A percentile compares a stretch with the other conserved stretches of the same genome.
Conservation (phyloP, 2,329 filamentous ascomycete genomes). For the Trichophyton simii region DNA sequence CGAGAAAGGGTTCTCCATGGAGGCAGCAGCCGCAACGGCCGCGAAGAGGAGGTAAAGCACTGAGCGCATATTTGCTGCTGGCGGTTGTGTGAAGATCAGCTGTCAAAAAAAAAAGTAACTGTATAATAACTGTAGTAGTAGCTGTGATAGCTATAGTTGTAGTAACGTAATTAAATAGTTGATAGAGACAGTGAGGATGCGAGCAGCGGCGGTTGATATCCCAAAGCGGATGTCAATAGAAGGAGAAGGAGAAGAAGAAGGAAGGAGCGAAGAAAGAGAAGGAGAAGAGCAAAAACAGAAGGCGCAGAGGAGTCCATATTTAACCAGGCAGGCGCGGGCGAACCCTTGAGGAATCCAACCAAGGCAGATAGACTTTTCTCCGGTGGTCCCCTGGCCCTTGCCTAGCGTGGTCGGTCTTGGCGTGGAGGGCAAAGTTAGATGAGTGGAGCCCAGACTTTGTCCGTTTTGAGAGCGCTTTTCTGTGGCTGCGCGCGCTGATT, state of each 20-base stretch:
- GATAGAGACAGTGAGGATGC: too few relatives aligned
- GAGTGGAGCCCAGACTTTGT: too few relatives aligned
- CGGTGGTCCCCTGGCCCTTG: background rate
- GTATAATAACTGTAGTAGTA: too few relatives aligned
- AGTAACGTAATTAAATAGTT: background rate
- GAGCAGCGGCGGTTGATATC: too few relatives aligned
- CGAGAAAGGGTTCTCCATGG: conserved; percentile 37
- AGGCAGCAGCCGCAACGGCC: conserved; percentile 31
- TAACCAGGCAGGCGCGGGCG: conserved; percentile 8
- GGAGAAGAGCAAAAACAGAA: conserved; percentile 8
- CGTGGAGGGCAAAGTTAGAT: background rate
- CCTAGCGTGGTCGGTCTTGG: background rate
- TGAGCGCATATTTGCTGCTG: background rate
- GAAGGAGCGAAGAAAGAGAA: conserved; percentile 1
- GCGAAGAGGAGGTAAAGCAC: conserved; percentile 30
- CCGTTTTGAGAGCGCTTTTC: too few relatives aligned
- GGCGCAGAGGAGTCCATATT: conserved; percentile 8
- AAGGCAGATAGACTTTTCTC: background rate
- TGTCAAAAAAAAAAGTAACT: too few relatives aligned
- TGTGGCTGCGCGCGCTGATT: too few relatives aligned
- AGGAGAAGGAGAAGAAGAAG: background rate
- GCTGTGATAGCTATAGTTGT: background rate
- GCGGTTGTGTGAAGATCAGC: too few relatives aligned
- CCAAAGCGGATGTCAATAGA: background rate
- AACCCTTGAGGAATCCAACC: too few relatives aligned